Evolutionary conservation across 1,284 basidiomycete genomes (phyloP), one percentile per base, ranked within the genome.

Genomic region (Chiua sp.): DNA sequence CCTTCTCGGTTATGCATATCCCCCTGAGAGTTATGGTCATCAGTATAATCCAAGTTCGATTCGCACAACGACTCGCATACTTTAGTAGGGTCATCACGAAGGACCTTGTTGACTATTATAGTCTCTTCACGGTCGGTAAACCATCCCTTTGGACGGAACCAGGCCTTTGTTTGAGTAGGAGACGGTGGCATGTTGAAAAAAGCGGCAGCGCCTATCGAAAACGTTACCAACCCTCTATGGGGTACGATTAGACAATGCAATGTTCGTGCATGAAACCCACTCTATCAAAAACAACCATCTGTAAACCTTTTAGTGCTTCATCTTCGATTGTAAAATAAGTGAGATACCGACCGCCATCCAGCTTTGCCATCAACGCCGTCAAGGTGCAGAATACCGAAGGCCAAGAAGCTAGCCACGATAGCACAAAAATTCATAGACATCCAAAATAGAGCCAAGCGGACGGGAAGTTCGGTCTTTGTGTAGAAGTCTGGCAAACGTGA

Each of bases 1-100:
- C 86, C 87, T 72, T 93, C 82, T 28, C 91, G 85, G 63, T 93
- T 93, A 75, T 93, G 89, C 91, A 93, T 93, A 62, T 86, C 83
- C 7, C 84, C 81, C 53, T 55, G 46, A 37, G 46, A 11, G 47
- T 53, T 5, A 22, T 44, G 5, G 4, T 22, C 33, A 35, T 50
- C 7, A 22, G 35, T 10, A 32, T 32, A 10, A n/a, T 16, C 2
- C 15, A 23, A 15, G n/a, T 22, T 35, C 20, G 22, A 32, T 33
- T 12, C 13, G 12, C 13, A 35, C 35, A 23, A 50, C 12, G n/a
- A 39, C 10, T 32, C 20, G 13, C 10, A 15, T 12, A 78, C 83
- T 79, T 92, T 89, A 15, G 82, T 78, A 3, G 86, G 90, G 63
- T 92, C 90, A 68, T 91, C 90, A 4, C 90, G 80, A 7, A 92